Percentiles rank a stretch among this genome's conserved stretches.
phyloP scores from a whole-genome alignment of 169 alveolate species.

The Plasmodium fragile region DNA sequence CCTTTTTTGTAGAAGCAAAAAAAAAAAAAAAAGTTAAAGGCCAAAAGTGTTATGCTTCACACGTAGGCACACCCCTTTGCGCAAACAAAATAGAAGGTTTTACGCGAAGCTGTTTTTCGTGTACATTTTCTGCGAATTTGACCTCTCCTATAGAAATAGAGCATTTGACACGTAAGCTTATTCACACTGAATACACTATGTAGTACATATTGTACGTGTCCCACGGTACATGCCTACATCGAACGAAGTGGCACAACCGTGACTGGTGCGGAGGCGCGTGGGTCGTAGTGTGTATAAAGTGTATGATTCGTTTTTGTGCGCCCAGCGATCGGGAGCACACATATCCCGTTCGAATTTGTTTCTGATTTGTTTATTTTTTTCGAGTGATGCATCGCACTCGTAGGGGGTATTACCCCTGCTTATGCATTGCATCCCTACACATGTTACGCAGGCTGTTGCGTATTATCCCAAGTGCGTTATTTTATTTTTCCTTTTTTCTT shows the following conservation, averaged over 20 bases:
- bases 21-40: background rate
- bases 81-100: background rate
- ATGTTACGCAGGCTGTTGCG: background rate
- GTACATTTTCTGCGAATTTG: background rate
- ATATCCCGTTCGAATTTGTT: background rate
- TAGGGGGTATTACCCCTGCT: background rate
- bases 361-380: background rate
- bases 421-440: background rate
- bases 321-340: background rate
- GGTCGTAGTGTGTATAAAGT: background rate
- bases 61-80: slow-evolving; percentile 1
- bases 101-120: background rate
- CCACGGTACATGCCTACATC: background rate
- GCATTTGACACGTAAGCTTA: background rate
- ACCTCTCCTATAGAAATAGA: background rate
- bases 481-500: slow-evolving; percentile 14
- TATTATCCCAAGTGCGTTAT: background rate
- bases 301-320: background rate
- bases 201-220: background rate
- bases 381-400: background rate
- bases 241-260: background rate
- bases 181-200: background rate
- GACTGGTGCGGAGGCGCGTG: background rate
- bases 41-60: background rate
- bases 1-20: background rate